These are phyloP conservation scores for Lentinula boryana DNA, from an alignment of 768 basidiomycete species.

Conservation along the genomic window DNA sequence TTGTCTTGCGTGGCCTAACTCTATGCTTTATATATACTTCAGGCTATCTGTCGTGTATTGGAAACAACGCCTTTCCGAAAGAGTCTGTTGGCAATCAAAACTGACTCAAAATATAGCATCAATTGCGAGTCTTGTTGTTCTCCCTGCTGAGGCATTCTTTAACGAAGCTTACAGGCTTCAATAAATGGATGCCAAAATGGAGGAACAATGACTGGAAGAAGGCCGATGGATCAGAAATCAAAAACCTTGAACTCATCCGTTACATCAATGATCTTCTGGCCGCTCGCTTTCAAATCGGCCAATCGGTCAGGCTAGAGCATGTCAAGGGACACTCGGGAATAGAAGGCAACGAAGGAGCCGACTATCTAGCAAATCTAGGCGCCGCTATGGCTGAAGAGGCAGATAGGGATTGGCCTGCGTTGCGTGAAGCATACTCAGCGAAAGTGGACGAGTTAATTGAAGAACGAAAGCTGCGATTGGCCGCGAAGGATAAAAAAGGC, in stretches of 20 bases:
- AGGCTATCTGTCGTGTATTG: conserved; percentile 83
- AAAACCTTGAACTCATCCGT: conserved; percentile 66
- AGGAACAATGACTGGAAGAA: conserved; percentile 42
- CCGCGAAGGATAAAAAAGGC: neutral
- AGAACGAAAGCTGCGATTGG: neutral
- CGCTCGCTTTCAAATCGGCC: conserved; percentile 42
- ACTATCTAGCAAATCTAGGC: conserved; percentile 63
- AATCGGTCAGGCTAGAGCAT: conserved; percentile 57
- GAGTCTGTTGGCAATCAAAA: conserved; percentile 64
- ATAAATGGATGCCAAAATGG: conserved; percentile 70
- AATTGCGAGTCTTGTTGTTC: conserved; percentile 42
- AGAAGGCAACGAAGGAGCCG: conserved; percentile 85
- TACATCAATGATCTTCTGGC: conserved; percentile 64
- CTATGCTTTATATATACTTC: conserved; percentile 4
- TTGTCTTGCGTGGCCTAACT: neutral
- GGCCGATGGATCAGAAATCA: conserved; percentile 48
- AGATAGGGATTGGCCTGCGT: conserved; percentile 59
- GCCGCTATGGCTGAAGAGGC: conserved; percentile 25
- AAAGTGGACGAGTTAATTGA: neutral
- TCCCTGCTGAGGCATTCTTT: neutral
- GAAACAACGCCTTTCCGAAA: conserved; percentile 60
- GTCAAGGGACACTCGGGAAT: conserved; percentile 78
- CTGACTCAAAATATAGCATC: conserved; percentile 84
- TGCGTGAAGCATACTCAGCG: conserved; percentile 19
- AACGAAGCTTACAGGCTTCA: conserved; percentile 45